Base-by-base conservation (phyloP, 768 basidiomycete genomes). In the Lyophyllum semitale region DNA sequence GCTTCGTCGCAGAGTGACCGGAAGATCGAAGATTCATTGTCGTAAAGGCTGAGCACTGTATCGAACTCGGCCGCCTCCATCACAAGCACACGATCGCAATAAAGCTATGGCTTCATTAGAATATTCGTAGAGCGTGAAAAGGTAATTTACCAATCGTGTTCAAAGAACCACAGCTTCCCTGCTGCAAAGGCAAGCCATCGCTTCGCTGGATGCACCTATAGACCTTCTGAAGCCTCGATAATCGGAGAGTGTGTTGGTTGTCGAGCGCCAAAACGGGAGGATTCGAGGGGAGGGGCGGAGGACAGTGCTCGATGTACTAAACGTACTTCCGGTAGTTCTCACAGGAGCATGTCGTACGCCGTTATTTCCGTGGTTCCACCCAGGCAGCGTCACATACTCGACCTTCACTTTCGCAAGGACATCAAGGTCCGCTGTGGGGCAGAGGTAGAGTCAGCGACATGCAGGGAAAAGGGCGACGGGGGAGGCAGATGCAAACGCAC, bases 381-480 rank as follows among this genome's bases (percentile, higher is more conserved):
- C 97, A 3, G 94, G 89, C 0, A 99, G 75, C 3, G 90, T 94
- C 52, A 85, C 84, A 71, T 98, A 99, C 57, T 83, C 80, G 23
- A 98, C 97, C 40, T 93, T 82, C 8, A 93, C 93, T 48, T 78
- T 77, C 8, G 80, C 87, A 37, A 98, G 81, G 25, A 85, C 68
- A 43, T 93, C 93, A 45, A 98, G 80, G 71, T 98, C 87, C 60
- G 97, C 96, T 91, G 62, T n/a, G n/a, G n/a, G n/a, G n/a, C n/a
- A n/a, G n/a, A n/a, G n/a, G n/a, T n/a, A n/a, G n/a, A n/a, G n/a
- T n/a, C n/a, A n/a, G n/a, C n/a, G n/a, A n/a, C n/a, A n/a, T n/a
- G n/a, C n/a, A n/a, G n/a, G n/a, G n/a, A n/a, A n/a, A n/a, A n/a
- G n/a, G n/a, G n/a, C n/a, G n/a, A n/a, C n/a, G n/a, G n/a, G n/a